Conservation (phyloP, 176 grass and related monocot species). For the Rhipidocladum racemiflorum region DNA sequence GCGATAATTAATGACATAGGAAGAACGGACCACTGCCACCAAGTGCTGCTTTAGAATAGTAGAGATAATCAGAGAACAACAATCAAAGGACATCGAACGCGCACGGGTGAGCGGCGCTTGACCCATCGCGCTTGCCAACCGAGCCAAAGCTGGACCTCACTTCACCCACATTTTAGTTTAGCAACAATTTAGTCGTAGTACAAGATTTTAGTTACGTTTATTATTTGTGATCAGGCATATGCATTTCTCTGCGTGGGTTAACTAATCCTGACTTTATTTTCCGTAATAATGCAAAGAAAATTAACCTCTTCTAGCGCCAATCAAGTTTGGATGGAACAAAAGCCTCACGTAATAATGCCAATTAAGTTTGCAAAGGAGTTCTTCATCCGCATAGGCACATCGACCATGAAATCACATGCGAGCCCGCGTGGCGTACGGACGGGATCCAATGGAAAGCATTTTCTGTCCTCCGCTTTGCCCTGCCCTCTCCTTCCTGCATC, state of each 20-base stretch:
- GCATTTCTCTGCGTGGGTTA: neutral
- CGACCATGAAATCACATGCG: neutral
- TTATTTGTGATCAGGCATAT: neutral
- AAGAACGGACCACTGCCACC: too few species aligned
- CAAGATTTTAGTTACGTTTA: neutral
- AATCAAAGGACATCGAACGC: too few species aligned
- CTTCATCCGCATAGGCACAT: neutral
- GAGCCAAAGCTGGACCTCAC: too few species aligned
- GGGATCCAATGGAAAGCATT: neutral
- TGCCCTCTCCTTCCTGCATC: neutral
- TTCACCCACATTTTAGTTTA: neutral
- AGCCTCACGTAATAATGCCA: too few species aligned
- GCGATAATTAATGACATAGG: too few species aligned
- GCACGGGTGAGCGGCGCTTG: too few species aligned
- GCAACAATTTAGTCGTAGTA: neutral
- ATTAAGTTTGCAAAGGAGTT: too few species aligned
- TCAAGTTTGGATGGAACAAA: neutral
- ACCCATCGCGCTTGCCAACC: too few species aligned
- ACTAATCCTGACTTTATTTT: neutral
- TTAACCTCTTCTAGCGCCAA: neutral
- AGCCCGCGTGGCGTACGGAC: neutral
- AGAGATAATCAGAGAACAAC: too few species aligned
- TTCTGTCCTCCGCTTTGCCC: too few species aligned
- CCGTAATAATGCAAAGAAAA: neutral
- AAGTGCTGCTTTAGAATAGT: too few species aligned